Percentiles rank a stretch among this genome's conserved stretches.
Conservation (phyloP, 768 basidiomycete species). For the Boletus sp. region DNA sequence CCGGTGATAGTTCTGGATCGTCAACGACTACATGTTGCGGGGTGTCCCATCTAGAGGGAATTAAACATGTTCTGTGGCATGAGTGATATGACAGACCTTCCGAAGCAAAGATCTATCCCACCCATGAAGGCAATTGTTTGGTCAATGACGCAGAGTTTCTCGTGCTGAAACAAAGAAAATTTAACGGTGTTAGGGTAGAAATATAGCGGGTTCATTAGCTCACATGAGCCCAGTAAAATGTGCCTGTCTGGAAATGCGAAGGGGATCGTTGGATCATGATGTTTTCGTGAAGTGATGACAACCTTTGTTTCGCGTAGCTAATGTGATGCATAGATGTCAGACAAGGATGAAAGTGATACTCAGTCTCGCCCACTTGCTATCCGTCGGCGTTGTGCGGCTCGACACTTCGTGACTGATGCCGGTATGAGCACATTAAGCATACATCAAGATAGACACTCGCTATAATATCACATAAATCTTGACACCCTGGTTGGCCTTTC, state of each 20-base stretch:
- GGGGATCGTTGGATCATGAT: conserved; percentile 97
- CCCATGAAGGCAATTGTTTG: conserved; percentile 98
- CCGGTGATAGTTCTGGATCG: conserved; percentile 63
- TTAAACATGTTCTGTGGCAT: background rate
- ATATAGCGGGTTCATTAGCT: conserved; percentile 23
- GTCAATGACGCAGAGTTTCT: conserved; percentile 97
- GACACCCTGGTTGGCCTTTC: conserved; percentile 93
- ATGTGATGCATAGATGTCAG: conserved; percentile 6
- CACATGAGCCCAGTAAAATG: conserved; percentile 98
- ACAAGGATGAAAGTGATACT: background rate
- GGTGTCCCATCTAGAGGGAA: conserved; percentile 79
- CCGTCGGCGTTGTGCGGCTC: conserved; percentile 88
- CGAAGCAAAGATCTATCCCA: conserved; percentile 92
- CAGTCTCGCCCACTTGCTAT: conserved; percentile 68
- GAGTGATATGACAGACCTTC: conserved; percentile 46
- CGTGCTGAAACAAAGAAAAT: conserved; percentile 57
- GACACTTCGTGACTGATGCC: conserved; percentile 85
- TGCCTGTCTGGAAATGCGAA: conserved; percentile 95
- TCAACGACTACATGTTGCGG: conserved; percentile 90
- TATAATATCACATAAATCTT: conserved; percentile 96
- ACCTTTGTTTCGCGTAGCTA: conserved; percentile 83
- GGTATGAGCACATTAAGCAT: conserved; percentile 1
- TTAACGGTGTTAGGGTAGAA: background rate
- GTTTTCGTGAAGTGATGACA: conserved; percentile 82
- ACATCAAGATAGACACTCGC: conserved; percentile 41